Percentiles rank a stretch among this genome's conserved stretches.
Conservation (phyloP, 257 asterid genomes). For the Nicotiana paniculata region DNA sequence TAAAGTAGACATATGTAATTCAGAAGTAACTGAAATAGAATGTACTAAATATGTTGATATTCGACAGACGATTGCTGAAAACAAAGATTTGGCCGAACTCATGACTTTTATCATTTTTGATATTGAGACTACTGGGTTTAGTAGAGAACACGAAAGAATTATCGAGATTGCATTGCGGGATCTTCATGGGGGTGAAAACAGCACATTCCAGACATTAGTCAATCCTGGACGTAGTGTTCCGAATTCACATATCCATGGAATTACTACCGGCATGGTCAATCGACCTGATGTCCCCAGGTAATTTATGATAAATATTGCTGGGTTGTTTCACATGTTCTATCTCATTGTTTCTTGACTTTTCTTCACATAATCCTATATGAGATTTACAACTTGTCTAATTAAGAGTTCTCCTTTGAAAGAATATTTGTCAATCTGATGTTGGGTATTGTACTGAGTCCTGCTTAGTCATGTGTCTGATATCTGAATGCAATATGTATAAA, state of each 20-base stretch:
- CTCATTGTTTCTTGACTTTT: background rate
- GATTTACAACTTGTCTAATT: background rate
- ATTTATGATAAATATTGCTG: background rate
- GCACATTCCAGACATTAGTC: slow-evolving; percentile 81
- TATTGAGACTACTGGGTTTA: slow-evolving; percentile 85
- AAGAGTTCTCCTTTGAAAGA: background rate
- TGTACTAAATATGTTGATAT: slow-evolving; percentile 32
- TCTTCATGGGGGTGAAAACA: slow-evolving; percentile 78
- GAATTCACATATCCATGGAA: slow-evolving; percentile 55
- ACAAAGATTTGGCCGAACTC: slow-evolving; percentile 48
- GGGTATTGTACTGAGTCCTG: background rate
- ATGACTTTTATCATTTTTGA: slow-evolving; percentile 63
- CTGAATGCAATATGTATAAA: background rate
- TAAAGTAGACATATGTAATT: slow-evolving; percentile 7
- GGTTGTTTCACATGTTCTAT: slow-evolving; percentile 1
- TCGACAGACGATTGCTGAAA: slow-evolving; percentile 25
- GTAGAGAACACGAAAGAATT: slow-evolving; percentile 47
- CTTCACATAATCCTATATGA: background rate
- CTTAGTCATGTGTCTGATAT: background rate
- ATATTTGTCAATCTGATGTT: background rate
- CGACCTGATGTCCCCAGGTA: slow-evolving; percentile 72
- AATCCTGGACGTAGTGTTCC: slow-evolving; percentile 63
- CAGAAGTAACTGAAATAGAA: slow-evolving; percentile 25
- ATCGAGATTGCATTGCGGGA: slow-evolving; percentile 86
- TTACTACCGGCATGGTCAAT: slow-evolving; percentile 65